Evolutionary conservation across 495 filamentous ascomycete species (phyloP).

Genomic region (Saxophila tyrrhenica): DNA sequence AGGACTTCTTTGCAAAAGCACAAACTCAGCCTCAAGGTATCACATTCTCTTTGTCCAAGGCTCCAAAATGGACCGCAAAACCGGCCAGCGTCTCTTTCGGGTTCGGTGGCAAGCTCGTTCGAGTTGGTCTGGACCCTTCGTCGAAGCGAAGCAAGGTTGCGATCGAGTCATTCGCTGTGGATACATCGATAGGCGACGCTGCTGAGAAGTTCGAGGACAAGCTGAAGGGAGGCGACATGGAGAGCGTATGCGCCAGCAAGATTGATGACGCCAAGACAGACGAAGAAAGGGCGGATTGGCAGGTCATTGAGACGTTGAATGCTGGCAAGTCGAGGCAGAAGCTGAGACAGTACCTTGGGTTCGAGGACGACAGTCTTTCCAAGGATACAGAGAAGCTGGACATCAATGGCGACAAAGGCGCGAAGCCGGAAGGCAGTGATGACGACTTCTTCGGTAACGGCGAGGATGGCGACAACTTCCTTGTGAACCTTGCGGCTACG

Average conservation of each 20-base stretch:
- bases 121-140: conserved; percentile 50
- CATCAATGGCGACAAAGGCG: conserved; percentile 27
- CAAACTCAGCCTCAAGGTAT: conserved; percentile 82
- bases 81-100: conserved; percentile 86
- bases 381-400: conserved; percentile 9
- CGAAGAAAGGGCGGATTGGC: conserved; percentile 91
- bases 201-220: conserved; percentile 80
- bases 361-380: conserved; percentile 37
- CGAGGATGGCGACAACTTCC: conserved; percentile 63
- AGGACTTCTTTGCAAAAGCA: conserved; percentile 93
- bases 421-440: conserved; percentile 31
- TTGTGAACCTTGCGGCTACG: conserved; percentile 61
- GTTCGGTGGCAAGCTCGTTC: conserved; percentile 87
- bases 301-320: conserved; percentile 79
- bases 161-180: conserved; percentile 79
- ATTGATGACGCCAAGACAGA: conserved; percentile 62
- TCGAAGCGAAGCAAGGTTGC: conserved; percentile 61
- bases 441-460: conserved; percentile 72
- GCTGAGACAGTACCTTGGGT: conserved; percentile 79
- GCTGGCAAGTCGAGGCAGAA: conserved; percentile 67
- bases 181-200: conserved; percentile 70
- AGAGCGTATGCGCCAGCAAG: conserved; percentile 68
- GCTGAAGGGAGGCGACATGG: conserved; percentile 64
- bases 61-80: conserved; percentile 82
- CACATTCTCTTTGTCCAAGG: conserved; percentile 71